phyloP scores from a whole-genome alignment of 2,329 filamentous ascomycete genomes.

The Aureobasidium pullulans region DNA sequence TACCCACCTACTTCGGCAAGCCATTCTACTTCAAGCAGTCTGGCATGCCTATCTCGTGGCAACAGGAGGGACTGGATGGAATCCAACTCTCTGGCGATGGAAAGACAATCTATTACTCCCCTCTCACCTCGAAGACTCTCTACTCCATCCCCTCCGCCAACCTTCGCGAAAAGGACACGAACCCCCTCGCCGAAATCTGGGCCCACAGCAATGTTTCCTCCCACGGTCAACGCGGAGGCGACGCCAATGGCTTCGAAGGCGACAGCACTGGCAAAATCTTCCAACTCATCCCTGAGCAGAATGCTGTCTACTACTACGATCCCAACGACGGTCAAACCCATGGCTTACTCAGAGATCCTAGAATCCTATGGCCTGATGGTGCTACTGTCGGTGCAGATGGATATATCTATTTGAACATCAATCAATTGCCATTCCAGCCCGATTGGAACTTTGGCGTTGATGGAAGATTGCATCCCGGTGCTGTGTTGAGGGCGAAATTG shows the following conservation, averaged over 20 bases:
- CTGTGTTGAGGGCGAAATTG: conserved; percentile 38
- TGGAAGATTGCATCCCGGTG: conserved; percentile 34
- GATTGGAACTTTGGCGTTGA: conserved; percentile 42
- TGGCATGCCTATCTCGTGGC: conserved; percentile 21
- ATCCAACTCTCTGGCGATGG: conserved; percentile 38
- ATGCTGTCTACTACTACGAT: conserved; percentile 40
- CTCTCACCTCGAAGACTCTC: conserved; percentile 32
- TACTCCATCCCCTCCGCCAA: conserved; percentile 26
- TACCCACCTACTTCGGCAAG: conserved; percentile 27
- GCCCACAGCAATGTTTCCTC: conserved; percentile 40
- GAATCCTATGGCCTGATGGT: conserved; percentile 39
- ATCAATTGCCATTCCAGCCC: conserved; percentile 43
- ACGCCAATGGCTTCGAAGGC: conserved; percentile 40
- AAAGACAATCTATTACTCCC: conserved; percentile 39
- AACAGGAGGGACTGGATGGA: conserved; percentile 33
- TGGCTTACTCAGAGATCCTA: conserved; percentile 35
- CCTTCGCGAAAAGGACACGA: conserved; percentile 25
- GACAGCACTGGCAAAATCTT: conserved; percentile 39
- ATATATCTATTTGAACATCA: conserved; percentile 44
- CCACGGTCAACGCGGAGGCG: conserved; percentile 39
- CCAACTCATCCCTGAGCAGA: conserved; percentile 40
- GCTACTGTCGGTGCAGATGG: conserved; percentile 36
- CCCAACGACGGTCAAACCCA: conserved; percentile 30
- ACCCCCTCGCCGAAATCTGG: conserved; percentile 31
- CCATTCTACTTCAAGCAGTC: conserved; percentile 25